A percentile compares a stretch with the other conserved stretches of the same genome.
phyloP scores from a whole-genome alignment of 2,329 filamentous ascomycete genomes.

The Claviceps africana region DNA sequence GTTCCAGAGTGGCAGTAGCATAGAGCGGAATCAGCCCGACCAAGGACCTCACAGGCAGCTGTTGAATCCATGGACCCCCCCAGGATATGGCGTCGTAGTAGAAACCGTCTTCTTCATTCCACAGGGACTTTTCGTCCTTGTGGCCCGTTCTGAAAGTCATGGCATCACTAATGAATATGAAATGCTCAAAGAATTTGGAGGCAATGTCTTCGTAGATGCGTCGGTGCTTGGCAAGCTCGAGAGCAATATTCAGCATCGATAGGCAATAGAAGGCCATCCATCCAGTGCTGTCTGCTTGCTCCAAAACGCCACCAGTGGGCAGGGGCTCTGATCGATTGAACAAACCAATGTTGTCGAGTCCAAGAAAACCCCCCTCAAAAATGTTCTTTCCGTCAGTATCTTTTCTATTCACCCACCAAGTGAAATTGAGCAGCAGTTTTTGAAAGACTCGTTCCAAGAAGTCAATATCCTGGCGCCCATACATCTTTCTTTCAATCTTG shows the following conservation, averaged over 20 bases:
- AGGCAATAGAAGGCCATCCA: conserved; percentile 99
- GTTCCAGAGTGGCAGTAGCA: conserved; percentile 81
- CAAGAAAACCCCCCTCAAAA: conserved; percentile 91
- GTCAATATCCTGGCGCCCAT: conserved; percentile 84
- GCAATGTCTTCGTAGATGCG: conserved; percentile 94
- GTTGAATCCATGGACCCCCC: conserved; percentile 85
- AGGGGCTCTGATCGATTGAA: conserved; percentile 95
- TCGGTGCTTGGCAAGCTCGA: conserved; percentile 89
- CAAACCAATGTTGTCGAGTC: conserved; percentile 89
- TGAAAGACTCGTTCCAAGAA: conserved; percentile 95
- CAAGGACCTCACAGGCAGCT: conserved; percentile 80
- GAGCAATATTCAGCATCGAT: conserved; percentile 90
- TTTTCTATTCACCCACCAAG: conserved; percentile 98
- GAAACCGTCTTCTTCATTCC: conserved; percentile 94
- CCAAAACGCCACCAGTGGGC: conserved; percentile 81
- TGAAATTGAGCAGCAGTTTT: conserved; percentile 90
- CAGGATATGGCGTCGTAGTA: conserved; percentile 98
- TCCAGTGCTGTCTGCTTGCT: conserved; percentile 93
- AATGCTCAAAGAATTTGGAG: conserved; percentile 97
- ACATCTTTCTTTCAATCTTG: conserved; percentile 97
- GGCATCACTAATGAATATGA: conserved; percentile 93
- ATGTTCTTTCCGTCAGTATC: conserved; percentile 91
- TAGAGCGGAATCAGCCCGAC: conserved; percentile 91
- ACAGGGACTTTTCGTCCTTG: conserved; percentile 68
- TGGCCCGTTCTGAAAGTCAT: conserved; percentile 70